phyloP scores from a whole-genome alignment of 2,329 filamentous ascomycete genomes.

The Myriosclerotinia scirpicola region DNA sequence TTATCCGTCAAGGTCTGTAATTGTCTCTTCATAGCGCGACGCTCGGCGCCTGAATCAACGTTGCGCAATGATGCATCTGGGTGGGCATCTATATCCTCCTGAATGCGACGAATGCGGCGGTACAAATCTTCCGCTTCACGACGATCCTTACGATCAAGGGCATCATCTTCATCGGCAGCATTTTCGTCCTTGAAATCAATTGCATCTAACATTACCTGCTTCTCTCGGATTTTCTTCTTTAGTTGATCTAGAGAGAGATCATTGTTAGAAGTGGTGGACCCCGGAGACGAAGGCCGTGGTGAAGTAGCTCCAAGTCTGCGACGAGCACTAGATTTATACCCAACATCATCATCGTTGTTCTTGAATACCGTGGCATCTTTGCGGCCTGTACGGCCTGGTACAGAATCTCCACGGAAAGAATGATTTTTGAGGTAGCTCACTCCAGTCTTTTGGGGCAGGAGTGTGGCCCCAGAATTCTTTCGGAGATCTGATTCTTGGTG shows the following conservation, averaged over 20 bases:
- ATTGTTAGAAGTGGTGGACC: slow-evolving; percentile 69
- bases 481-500: slow-evolving; percentile 85
- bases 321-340: slow-evolving; percentile 91
- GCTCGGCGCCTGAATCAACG: slow-evolving; percentile 83
- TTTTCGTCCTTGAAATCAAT: slow-evolving; percentile 96
- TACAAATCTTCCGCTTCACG: slow-evolving; percentile 94
- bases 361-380: slow-evolving; percentile 97
- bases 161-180: slow-evolving; percentile 84
- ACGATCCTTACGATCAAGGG: slow-evolving; percentile 84
- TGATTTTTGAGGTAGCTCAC: slow-evolving; percentile 97
- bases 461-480: slow-evolving; percentile 83
- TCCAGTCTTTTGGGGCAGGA: slow-evolving; percentile 95
- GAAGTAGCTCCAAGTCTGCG: slow-evolving; percentile 73
- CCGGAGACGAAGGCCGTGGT: slow-evolving; percentile 75
- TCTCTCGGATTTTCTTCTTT: slow-evolving; percentile 88
- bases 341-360: slow-evolving; percentile 90
- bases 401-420: slow-evolving; percentile 73
- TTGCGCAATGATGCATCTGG: slow-evolving; percentile 71
- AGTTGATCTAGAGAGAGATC: slow-evolving; percentile 85
- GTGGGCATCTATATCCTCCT: slow-evolving; percentile 92
- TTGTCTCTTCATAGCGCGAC: slow-evolving; percentile 81
- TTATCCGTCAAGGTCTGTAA: slow-evolving; percentile 86
- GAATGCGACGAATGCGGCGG: slow-evolving; percentile 83
- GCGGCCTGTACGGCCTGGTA: slow-evolving; percentile 59
- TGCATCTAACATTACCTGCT: slow-evolving; percentile 89